Percentiles rank a stretch among this genome's conserved stretches.
These are phyloP conservation scores for Globisporangium recalcitrans DNA, from an alignment of 352 stramenopile genomes.

Conservation along the genomic window DNA sequence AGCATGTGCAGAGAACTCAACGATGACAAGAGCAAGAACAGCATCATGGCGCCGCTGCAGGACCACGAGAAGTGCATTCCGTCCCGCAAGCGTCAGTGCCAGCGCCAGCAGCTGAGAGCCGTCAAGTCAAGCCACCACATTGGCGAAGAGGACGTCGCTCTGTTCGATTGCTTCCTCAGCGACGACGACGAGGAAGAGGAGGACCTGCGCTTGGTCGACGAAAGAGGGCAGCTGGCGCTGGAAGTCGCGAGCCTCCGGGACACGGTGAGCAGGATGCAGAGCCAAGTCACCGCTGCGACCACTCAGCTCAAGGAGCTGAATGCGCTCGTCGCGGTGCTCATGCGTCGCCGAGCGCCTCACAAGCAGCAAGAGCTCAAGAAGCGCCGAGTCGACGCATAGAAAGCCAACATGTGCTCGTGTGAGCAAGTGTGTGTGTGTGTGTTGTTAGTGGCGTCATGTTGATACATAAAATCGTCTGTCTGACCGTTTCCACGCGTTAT, in stretches of 20 bases:
- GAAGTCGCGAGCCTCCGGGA: neutral
- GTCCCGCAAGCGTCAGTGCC: neutral
- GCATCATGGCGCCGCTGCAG: neutral
- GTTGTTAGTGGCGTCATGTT: neutral
- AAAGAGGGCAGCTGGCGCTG: neutral
- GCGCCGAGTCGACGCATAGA: neutral
- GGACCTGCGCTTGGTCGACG: neutral
- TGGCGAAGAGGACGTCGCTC: neutral
- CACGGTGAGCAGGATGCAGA: constrained; percentile 1
- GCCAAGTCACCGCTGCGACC: neutral
- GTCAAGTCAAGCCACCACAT: neutral
- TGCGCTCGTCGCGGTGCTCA: constrained; percentile 1
- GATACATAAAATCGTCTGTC: neutral
- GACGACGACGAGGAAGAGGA: neutral
- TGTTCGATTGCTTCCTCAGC: neutral
- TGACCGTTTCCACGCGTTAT: too few relatives aligned
- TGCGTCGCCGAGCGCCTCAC: neutral
- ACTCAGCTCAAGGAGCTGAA: neutral
- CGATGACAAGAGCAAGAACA: neutral
- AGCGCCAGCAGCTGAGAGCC: neutral
- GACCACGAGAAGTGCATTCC: constrained; percentile 7
- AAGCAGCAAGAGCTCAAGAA: neutral
- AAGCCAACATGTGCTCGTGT: neutral
- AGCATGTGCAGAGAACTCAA: neutral
- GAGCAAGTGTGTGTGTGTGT: neutral